phyloP scores from a whole-genome alignment of 2,329 filamentous ascomycete genomes.

The Hypoxylon sp. region DNA sequence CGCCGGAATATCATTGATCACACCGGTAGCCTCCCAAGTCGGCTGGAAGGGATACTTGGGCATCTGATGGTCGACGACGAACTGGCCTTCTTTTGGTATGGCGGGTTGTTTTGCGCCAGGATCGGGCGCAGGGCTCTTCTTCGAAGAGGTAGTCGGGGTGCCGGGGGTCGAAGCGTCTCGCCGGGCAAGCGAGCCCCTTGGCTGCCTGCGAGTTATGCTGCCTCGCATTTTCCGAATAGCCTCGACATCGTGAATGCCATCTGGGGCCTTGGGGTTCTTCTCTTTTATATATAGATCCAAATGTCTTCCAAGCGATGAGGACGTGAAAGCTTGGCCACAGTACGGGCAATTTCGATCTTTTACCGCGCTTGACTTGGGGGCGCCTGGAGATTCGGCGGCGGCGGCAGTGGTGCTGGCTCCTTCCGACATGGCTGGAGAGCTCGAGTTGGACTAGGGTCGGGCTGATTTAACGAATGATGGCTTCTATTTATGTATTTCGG shows the following conservation, averaged over 20 bases:
- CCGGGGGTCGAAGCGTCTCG: constrained; percentile 72
- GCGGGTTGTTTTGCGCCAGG: constrained; percentile 54
- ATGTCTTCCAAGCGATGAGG: constrained; percentile 91
- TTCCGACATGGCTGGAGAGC: constrained; percentile 41
- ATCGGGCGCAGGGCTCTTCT: constrained; percentile 59
- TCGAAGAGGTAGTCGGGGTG: constrained; percentile 60
- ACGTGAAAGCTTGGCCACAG: constrained; percentile 91
- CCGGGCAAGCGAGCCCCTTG: constrained; percentile 72
- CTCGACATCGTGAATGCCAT: constrained; percentile 90
- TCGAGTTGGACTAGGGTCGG: not conserved
- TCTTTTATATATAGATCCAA: constrained; percentile 94
- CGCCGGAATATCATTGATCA: constrained; percentile 78
- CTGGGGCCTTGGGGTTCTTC: constrained; percentile 88
- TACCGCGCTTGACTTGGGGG: constrained; percentile 61
- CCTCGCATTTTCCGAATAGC: constrained; percentile 87
- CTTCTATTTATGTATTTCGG: constrained; percentile 8
- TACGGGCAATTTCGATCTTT: constrained; percentile 93
- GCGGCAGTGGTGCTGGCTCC: constrained; percentile 38
- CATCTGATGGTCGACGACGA: constrained; percentile 60
- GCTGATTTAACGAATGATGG: constrained; percentile 18
- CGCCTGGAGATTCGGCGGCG: constrained; percentile 54
- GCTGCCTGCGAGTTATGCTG: constrained; percentile 87
- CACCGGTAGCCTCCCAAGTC: constrained; percentile 81
- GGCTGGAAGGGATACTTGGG: constrained; percentile 69
- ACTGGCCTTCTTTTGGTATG: constrained; percentile 58